These are phyloP conservation scores for Hysterangium stoloniferum DNA, from an alignment of 768 basidiomycete species.

Conservation along the genomic window DNA sequence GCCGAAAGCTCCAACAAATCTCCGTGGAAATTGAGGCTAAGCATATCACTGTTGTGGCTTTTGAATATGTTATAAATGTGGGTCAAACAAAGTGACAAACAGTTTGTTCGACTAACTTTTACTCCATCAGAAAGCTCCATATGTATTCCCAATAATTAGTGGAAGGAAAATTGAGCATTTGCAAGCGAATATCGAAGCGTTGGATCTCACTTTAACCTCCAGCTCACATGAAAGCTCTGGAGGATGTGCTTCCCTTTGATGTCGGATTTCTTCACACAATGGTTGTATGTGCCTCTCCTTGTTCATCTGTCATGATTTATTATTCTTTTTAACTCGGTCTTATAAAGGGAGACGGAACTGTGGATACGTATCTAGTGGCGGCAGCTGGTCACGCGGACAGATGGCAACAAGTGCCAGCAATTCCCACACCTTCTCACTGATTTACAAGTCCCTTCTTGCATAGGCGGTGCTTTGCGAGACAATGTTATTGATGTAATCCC, in stretches of 20 bases:
- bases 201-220: conserved; percentile 36
- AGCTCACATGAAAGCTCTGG: conserved; percentile 41
- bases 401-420: no score
- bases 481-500: no score
- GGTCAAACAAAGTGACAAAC: background rate
- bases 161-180: conserved; percentile 47
- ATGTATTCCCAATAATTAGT: conserved; percentile 45
- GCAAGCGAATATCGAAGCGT: conserved; percentile 40
- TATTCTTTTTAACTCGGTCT: no score
- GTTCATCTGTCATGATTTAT: no score
- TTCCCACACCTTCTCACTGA: no score
- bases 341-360: no score
- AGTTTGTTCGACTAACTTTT: conserved; percentile 54
- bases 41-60: conserved; percentile 20
- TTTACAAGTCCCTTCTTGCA: no score
- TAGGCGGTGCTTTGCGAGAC: no score
- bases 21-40: conserved; percentile 43
- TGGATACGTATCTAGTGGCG: no score
- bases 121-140: conserved; percentile 43
- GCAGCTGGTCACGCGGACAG: no score
- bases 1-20: conserved; percentile 30
- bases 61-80: conserved; percentile 22
- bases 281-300: conserved; percentile 28
- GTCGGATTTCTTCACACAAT: conserved; percentile 35
- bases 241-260: conserved; percentile 36